phyloP scores from a whole-genome alignment of 2,329 filamentous ascomycete species.

The Trichophyton schoenleinii region DNA sequence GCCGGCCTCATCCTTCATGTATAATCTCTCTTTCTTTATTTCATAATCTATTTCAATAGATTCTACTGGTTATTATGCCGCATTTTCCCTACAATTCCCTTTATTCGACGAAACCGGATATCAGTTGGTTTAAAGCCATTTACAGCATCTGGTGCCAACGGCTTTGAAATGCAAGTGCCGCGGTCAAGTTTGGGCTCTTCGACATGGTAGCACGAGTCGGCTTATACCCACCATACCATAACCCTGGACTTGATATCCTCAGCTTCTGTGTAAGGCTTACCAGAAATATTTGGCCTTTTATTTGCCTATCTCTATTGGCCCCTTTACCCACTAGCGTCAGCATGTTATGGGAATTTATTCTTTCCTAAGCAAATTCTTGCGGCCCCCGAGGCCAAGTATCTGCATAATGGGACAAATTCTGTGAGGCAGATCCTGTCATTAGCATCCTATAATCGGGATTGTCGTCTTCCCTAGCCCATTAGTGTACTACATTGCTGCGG shows the following conservation, averaged over 20 bases:
- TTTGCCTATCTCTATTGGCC: not conserved
- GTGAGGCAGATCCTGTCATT: not conserved
- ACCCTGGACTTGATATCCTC: not conserved
- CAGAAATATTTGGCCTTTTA: not conserved
- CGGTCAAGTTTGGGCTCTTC: not conserved
- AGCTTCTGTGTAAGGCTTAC: not conserved
- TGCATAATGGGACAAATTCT: not conserved
- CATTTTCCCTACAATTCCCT: not conserved
- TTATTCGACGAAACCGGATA: not conserved
- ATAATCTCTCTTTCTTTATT: not conserved
- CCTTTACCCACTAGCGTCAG: not conserved
- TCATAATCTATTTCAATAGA: too few species aligned
- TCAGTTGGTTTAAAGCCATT: not conserved
- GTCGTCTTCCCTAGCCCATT: not conserved
- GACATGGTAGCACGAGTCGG: not conserved
- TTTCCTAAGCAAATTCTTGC: not conserved
- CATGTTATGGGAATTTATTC: not conserved
- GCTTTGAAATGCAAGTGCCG: not conserved
- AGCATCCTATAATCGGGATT: not conserved
- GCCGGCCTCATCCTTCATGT: not conserved
- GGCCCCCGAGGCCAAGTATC: not conserved
- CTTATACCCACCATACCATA: not conserved
- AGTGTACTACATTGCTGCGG: not conserved
- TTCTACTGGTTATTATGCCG: not conserved
- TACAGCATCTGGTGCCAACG: not conserved